Evolutionary conservation across 768 basidiomycete species (phyloP).

Genomic region (Chalciporus piperatus): DNA sequence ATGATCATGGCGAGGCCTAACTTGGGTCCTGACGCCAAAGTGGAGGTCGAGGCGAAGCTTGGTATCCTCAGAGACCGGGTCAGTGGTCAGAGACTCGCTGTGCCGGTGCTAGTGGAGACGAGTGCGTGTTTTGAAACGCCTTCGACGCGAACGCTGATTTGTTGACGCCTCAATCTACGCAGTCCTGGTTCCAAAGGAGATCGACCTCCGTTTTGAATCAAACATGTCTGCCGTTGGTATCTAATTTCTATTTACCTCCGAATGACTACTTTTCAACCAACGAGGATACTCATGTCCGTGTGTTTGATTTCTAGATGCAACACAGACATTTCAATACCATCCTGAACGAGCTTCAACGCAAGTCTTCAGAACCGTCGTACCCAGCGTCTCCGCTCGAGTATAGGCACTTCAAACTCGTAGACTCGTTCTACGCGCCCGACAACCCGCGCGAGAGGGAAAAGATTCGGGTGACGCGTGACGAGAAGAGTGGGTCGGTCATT

Average conservation of each 20-base stretch:
- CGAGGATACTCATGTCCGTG: constrained; percentile 10
- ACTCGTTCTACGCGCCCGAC: constrained; percentile 67
- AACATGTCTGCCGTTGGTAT: constrained; percentile 84
- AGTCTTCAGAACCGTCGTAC: constrained; percentile 50
- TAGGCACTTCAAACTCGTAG: constrained; percentile 72
- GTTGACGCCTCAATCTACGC: constrained; percentile 1
- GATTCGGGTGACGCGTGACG: constrained; percentile 81
- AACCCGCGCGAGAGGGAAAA: constrained; percentile 45
- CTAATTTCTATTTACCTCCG: constrained; percentile 2
- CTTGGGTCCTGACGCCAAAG: constrained; percentile 43
- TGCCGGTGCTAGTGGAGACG: constrained; percentile 81
- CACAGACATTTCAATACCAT: constrained; percentile 84
- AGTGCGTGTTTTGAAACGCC: constrained; percentile 50
- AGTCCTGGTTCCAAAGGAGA: constrained; percentile 67
- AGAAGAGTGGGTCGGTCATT: constrained; percentile 60
- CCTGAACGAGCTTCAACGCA: constrained; percentile 76
- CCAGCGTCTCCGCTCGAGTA: constrained; percentile 64
- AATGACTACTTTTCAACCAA: constrained; percentile 3
- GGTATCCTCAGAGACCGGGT: constrained; percentile 65
- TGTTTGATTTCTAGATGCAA: constrained; percentile 55
- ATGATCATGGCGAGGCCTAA: constrained; percentile 59
- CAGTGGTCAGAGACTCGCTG: constrained; percentile 52
- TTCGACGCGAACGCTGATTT: not conserved
- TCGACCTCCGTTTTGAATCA: constrained; percentile 79
- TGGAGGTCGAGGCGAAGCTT: constrained; percentile 92